Conservation (phyloP, 306 rosid species). For the Castanea crenata region DNA sequence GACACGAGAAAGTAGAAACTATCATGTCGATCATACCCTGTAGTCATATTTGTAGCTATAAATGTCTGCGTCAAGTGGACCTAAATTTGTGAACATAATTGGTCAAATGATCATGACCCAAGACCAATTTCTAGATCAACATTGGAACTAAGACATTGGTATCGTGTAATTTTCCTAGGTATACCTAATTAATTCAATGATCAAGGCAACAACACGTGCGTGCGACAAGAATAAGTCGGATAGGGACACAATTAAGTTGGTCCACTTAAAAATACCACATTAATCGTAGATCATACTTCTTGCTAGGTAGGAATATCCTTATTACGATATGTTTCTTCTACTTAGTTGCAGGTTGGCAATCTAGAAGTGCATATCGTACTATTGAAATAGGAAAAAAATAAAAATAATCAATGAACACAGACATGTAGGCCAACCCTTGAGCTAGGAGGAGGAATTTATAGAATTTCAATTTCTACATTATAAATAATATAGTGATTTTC, state of each 20-base stretch:
- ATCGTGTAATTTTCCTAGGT: slow-evolving; percentile 29
- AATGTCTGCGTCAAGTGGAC: slow-evolving; percentile 19
- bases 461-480: too few relatives aligned
- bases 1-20: background rate
- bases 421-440: background rate
- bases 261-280: background rate
- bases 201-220: slow-evolving; percentile 11
- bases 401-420: too few relatives aligned
- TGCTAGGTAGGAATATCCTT: too few relatives aligned
- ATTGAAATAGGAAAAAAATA: background rate
- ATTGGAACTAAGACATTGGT: slow-evolving; percentile 23
- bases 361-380: background rate
- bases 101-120: slow-evolving; percentile 28
- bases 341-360: background rate
- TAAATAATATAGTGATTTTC: too few relatives aligned
- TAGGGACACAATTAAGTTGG: background rate
- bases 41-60: background rate
- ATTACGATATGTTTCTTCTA: background rate
- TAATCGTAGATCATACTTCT: too few relatives aligned
- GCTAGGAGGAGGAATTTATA: too few relatives aligned
- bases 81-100: slow-evolving; percentile 18
- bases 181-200: slow-evolving; percentile 12
- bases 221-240: slow-evolving; percentile 3
- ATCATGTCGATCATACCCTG: background rate
- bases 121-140: slow-evolving; percentile 22